A percentile compares a stretch with the other conserved stretches of the same genome.
Evolutionary conservation across 1,139 yeast species (phyloP).

Genomic region (Lodderomyces margitis): DNA sequence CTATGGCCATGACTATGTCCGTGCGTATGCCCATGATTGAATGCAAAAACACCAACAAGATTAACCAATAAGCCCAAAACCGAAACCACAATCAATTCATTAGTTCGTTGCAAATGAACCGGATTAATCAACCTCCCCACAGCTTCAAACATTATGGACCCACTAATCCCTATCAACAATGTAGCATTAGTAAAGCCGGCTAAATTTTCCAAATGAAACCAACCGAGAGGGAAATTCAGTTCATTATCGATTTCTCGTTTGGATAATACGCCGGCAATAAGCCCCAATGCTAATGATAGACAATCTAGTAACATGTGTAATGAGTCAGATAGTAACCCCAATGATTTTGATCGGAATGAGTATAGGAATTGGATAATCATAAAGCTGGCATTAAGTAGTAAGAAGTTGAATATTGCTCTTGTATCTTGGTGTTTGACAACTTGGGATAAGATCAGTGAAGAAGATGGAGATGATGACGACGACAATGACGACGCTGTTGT

Average conservation of each 20-base stretch:
- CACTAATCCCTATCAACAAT: conserved; percentile 79
- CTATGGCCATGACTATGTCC: conserved; percentile 38
- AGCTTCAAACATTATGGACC: conserved; percentile 86
- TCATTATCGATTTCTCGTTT: conserved; percentile 51
- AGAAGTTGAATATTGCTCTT: conserved; percentile 81
- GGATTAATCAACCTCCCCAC: conserved; percentile 78
- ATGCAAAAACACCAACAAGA: conserved; percentile 89
- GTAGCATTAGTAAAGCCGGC: conserved; percentile 97
- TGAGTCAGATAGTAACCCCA: conserved; percentile 89
- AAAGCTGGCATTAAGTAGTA: conserved; percentile 81
- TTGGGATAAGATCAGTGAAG: conserved; percentile 28
- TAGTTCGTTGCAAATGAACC: conserved; percentile 71
- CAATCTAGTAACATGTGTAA: conserved; percentile 97
- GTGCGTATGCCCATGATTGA: conserved; percentile 70
- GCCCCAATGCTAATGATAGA: conserved; percentile 81
- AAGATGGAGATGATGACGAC: conserved; percentile 1
- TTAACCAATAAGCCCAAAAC: conserved; percentile 83
- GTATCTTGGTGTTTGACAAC: conserved; percentile 69
- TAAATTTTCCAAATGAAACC: conserved; percentile 79
- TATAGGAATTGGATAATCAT: conserved; percentile 92
- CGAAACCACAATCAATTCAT: conserved; percentile 84
- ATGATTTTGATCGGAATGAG: conserved; percentile 87
- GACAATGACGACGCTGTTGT: conserved; percentile 4
- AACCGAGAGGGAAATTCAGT: conserved; percentile 80
- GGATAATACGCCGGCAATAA: conserved; percentile 72